Percentiles rank a stretch among this genome's conserved stretches.
These are phyloP conservation scores for Ophioceras dolichostomum DNA, from an alignment of 2,329 filamentous ascomycete species.

Conservation along the genomic window DNA sequence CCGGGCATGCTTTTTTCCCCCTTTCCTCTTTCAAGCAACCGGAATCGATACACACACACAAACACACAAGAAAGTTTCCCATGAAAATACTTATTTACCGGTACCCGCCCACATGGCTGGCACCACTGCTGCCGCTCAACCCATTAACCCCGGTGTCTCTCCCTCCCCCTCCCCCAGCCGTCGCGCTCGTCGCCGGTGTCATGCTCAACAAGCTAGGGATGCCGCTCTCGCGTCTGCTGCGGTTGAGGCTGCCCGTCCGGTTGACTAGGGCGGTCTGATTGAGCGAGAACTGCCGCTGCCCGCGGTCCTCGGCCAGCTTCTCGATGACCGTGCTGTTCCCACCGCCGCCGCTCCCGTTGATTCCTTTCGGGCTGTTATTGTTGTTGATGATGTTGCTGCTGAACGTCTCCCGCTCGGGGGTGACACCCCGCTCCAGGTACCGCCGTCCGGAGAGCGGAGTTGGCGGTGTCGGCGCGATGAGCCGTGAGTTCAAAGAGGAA, in stretches of 20 bases:
- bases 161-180: too few relatives aligned
- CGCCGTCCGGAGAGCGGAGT: slow-evolving; percentile 25
- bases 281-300: slow-evolving; percentile 31
- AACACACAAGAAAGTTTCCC: too few relatives aligned
- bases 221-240: slow-evolving; percentile 30
- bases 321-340: slow-evolving; percentile 22
- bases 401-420: slow-evolving; percentile 26
- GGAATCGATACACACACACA: too few relatives aligned
- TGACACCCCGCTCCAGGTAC: slow-evolving; percentile 35
- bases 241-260: slow-evolving; percentile 32
- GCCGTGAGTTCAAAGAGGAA: slow-evolving; percentile 33
- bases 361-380: too few relatives aligned
- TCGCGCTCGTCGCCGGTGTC: too few relatives aligned
- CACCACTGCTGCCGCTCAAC: slow-evolving; percentile 9
- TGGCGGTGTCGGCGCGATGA: slow-evolving; percentile 24
- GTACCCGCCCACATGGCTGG: slow-evolving; percentile 28
- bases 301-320: slow-evolving; percentile 25
- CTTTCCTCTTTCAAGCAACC: too few relatives aligned
- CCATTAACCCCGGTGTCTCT: too few relatives aligned
- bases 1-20: too few relatives aligned
- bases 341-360: too few relatives aligned
- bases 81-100: too few relatives aligned
- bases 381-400: too few relatives aligned
- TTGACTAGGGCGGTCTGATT: slow-evolving; percentile 27
- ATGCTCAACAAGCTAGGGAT: slow-evolving; percentile 23